A percentile compares a stretch with the other conserved stretches of the same genome.
phyloP scores from a whole-genome alignment of 2,329 filamentous ascomycete species.

The Exophiala lecanii-corni region DNA sequence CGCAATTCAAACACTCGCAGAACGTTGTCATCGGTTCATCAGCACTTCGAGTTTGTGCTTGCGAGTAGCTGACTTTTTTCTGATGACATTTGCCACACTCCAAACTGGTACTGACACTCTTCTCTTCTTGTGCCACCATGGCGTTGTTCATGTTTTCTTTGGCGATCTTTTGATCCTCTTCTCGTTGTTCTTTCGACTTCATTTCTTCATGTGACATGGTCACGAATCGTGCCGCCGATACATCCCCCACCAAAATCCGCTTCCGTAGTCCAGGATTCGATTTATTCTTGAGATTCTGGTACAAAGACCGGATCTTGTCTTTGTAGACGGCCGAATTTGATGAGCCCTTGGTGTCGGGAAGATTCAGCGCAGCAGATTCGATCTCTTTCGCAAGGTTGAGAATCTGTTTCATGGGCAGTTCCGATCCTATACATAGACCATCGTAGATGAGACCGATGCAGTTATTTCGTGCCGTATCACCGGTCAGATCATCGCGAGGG shows the following conservation, averaged over 20 bases:
- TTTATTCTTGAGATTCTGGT: slow-evolving; percentile 91
- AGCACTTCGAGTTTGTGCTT: slow-evolving; percentile 90
- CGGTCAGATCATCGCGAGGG: slow-evolving; percentile 65
- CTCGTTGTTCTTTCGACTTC: slow-evolving; percentile 76
- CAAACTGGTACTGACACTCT: slow-evolving; percentile 81
- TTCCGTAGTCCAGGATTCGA: slow-evolving; percentile 73
- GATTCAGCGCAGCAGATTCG: slow-evolving; percentile 66
- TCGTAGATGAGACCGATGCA: slow-evolving; percentile 93
- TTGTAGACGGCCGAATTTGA: slow-evolving; percentile 72
- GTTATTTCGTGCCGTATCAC: slow-evolving; percentile 68
- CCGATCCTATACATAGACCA: slow-evolving; percentile 70
- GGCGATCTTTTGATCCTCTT: slow-evolving; percentile 69
- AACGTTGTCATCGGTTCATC: slow-evolving; percentile 71
- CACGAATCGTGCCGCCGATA: slow-evolving; percentile 70
- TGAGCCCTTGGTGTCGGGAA: slow-evolving; percentile 56
- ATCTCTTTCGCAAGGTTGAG: slow-evolving; percentile 63
- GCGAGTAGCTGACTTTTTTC: slow-evolving; percentile 91
- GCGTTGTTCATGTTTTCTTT: slow-evolving; percentile 96
- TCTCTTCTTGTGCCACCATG: slow-evolving; percentile 87
- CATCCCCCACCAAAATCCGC: slow-evolving; percentile 69
- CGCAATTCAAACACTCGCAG: slow-evolving; percentile 45
- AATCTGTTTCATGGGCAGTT: slow-evolving; percentile 57
- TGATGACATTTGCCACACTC: slow-evolving; percentile 89
- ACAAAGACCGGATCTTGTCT: slow-evolving; percentile 84
- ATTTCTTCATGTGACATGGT: slow-evolving; percentile 86